Evolutionary conservation across 768 basidiomycete species (phyloP).

Genomic region (Amanita pallidorosea): DNA sequence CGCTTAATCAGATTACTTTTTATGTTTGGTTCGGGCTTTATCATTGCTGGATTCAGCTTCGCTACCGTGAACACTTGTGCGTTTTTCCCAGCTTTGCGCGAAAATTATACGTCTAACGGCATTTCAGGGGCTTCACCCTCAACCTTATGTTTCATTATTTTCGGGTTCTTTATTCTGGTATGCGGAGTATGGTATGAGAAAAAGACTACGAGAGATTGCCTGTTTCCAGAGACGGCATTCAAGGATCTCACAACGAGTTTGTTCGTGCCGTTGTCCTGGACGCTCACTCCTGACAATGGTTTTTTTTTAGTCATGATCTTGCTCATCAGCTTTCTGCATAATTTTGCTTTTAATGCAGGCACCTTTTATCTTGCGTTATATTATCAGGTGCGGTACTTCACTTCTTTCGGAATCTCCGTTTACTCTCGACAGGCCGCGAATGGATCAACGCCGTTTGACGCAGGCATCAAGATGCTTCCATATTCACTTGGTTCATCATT

Average conservation of each 20-base stretch:
- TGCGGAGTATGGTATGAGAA: conserved; percentile 60
- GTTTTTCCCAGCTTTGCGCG: conserved; percentile 14
- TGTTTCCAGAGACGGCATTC: conserved; percentile 62
- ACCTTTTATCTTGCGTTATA: conserved; percentile 81
- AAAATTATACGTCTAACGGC: conserved; percentile 9
- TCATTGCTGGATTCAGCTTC: conserved; percentile 75
- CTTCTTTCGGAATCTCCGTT: conserved; percentile 7
- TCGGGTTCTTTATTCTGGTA: conserved; percentile 44
- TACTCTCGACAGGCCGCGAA: conserved; percentile 45
- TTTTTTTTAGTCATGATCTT: conserved; percentile 47
- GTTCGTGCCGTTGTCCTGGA: conserved; percentile 13
- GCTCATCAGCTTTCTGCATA: conserved; percentile 67
- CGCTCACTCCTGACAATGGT: conserved; percentile 4
- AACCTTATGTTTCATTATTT: conserved; percentile 48
- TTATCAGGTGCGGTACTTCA: conserved; percentile 49
- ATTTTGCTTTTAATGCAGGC: conserved; percentile 73
- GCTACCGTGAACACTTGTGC: conserved; percentile 60
- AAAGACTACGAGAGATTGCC: conserved; percentile 52
- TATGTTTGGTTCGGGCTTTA: conserved; percentile 61
- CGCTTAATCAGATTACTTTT: conserved; percentile 45
- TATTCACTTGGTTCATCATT: conserved; percentile 81
- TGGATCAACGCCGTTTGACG: conserved; percentile 57
- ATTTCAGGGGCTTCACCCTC: conserved; percentile 49
- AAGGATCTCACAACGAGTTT: conserved; percentile 39
- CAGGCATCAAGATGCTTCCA: conserved; percentile 67